phyloP scores from a whole-genome alignment of 306 rosid genomes.

The Cucumis hystrix region DNA sequence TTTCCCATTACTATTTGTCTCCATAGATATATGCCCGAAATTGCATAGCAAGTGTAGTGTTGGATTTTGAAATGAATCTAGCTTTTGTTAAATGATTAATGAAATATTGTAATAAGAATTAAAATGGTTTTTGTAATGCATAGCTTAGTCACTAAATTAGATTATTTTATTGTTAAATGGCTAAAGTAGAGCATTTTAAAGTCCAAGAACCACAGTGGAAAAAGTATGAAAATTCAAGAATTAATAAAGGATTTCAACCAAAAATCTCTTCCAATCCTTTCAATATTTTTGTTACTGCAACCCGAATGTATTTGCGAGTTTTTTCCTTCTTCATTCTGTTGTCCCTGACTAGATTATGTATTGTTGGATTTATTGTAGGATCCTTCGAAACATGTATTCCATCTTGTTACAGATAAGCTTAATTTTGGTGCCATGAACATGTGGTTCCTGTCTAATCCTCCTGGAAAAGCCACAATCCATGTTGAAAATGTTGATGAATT shows the following conservation, averaged over 20 bases:
- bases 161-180: not conserved
- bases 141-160: not conserved
- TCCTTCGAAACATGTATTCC: slow-evolving; percentile 91
- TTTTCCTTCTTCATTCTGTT: not conserved
- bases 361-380: slow-evolving; percentile 46
- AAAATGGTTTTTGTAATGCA: not conserved
- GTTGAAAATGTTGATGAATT: slow-evolving; percentile 94
- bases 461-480: slow-evolving; percentile 90
- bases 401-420: slow-evolving; percentile 90
- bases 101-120: not conserved
- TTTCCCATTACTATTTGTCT: not conserved
- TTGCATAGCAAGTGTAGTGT: not conserved
- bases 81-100: not conserved
- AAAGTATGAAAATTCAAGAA: not conserved
- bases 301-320: not conserved
- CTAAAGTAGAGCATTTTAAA: not conserved
- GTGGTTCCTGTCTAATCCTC: slow-evolving; percentile 98
- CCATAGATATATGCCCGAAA: not conserved
- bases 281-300: not conserved
- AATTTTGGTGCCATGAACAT: slow-evolving; percentile 98
- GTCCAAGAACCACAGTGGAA: not conserved
- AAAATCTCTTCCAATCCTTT: not conserved
- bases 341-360: slow-evolving; percentile 5
- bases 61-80: not conserved
- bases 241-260: not conserved